phyloP scores from a whole-genome alignment of 306 rosid genomes.

The Erythrophleum fordii region DNA sequence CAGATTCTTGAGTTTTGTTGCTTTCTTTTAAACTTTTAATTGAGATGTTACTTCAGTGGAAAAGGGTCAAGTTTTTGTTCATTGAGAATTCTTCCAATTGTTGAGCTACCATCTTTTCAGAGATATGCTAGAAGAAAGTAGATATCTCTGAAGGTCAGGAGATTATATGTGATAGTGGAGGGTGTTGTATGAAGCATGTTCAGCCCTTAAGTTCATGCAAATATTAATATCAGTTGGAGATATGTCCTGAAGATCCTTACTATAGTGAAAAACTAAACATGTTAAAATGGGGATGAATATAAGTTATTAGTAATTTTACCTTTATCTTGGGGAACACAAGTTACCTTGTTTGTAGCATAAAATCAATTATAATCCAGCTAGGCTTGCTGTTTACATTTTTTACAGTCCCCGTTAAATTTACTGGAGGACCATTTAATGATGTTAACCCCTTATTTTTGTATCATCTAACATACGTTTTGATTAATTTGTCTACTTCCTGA shows the following conservation, averaged over 20 bases:
- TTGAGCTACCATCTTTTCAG: neutral
- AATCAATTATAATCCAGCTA: slow-evolving; percentile 1
- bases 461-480: neutral
- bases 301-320: slow-evolving; percentile 1
- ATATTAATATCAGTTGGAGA: neutral
- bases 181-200: neutral
- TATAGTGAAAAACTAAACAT: neutral
- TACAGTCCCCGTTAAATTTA: no score
- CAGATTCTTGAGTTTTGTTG: no score
- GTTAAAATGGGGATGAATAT: neutral
- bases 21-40: no score
- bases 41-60: neutral
- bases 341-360: neutral
- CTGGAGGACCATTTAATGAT: neutral
- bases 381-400: neutral
- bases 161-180: slow-evolving; percentile 1
- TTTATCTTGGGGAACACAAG: slow-evolving; percentile 12
- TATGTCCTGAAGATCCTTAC: slow-evolving; percentile 9
- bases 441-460: slow-evolving; percentile 1
- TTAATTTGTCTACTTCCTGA: slow-evolving; percentile 3
- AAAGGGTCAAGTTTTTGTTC: neutral
- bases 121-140: neutral
- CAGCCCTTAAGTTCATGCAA: neutral
- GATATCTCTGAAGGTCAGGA: neutral
- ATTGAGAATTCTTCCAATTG: neutral